phyloP scores from a whole-genome alignment of 23 red algal species.

The Gracilaria caudata region DNA sequence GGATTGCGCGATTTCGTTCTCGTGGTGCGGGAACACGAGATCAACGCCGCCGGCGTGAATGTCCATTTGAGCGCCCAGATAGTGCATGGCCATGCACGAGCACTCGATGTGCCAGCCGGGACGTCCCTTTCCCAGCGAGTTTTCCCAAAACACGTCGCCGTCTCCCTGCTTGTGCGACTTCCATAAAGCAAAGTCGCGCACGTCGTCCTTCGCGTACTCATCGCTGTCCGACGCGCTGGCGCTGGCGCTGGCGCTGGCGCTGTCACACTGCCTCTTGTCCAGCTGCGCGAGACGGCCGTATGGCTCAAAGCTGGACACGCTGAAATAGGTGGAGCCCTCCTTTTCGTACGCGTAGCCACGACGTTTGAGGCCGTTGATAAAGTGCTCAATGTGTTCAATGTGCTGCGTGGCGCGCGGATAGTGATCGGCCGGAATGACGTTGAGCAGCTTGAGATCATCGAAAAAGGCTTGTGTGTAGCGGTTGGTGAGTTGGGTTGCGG shows the following conservation, averaged over 20 bases:
- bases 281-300: constrained; percentile 88
- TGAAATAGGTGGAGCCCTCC: constrained; percentile 85
- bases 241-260: constrained; percentile 17
- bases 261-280: constrained; percentile 43
- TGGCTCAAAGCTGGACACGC: constrained; percentile 73
- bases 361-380: constrained; percentile 57
- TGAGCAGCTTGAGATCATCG: constrained; percentile 84
- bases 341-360: constrained; percentile 79
- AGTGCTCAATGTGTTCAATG: constrained; percentile 84
- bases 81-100: constrained; percentile 97
- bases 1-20: constrained; percentile 96
- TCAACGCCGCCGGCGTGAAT: constrained; percentile 97
- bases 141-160: constrained; percentile 79
- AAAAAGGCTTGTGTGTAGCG: constrained; percentile 84
- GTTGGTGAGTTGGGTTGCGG: constrained; percentile 61
- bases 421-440: constrained; percentile 87
- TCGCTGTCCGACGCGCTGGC: constrained; percentile 46
- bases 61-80: constrained; percentile 86
- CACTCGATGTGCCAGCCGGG: constrained; percentile 99
- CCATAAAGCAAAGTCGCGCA: constrained; percentile 98
- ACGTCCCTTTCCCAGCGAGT: constrained; percentile 84
- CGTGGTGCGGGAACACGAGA: constrained; percentile 98
- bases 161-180: constrained; percentile 86
- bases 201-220: constrained; percentile 73
- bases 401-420: constrained; percentile 94